Conservation (phyloP, 352 stramenopile genomes). For the Pythium plurisporium region DNA sequence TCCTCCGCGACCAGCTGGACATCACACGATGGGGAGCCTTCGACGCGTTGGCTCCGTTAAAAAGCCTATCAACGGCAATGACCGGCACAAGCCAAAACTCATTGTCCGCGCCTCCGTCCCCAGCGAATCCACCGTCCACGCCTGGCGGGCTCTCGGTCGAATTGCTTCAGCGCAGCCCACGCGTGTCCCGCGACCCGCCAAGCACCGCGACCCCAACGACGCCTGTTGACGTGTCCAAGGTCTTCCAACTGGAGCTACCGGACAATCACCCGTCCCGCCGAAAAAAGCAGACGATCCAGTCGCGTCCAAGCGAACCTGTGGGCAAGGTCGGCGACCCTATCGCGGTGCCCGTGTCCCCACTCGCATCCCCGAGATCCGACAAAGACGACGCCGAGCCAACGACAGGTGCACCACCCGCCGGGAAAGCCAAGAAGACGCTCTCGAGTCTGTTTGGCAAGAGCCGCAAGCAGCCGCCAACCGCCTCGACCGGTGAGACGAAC, state of each 20-base stretch:
- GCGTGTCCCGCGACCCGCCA: slow-evolving; percentile 6
- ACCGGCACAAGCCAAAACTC: slow-evolving; percentile 10
- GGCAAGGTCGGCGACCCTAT: neutral
- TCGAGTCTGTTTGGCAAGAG: slow-evolving; percentile 1
- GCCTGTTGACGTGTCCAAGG: slow-evolving; percentile 18
- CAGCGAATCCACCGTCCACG: neutral
- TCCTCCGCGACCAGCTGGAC: slow-evolving; percentile 77
- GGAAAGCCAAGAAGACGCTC: slow-evolving; percentile 8
- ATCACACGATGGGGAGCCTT: slow-evolving; percentile 61
- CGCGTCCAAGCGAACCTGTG: neutral
- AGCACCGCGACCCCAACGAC: neutral
- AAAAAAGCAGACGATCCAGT: slow-evolving; percentile 27
- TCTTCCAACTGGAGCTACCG: slow-evolving; percentile 44
- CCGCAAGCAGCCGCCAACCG: neutral
- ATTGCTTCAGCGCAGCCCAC: slow-evolving; percentile 16
- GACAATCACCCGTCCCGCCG: slow-evolving; percentile 37
- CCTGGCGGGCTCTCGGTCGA: slow-evolving; percentile 15
- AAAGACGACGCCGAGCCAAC: slow-evolving; percentile 12
- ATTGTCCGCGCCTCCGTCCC: neutral
- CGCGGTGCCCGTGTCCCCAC: neutral
- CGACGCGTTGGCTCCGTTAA: slow-evolving; percentile 59
- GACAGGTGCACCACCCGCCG: neutral
- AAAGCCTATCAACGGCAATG: slow-evolving; percentile 35
- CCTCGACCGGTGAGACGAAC: neutral
- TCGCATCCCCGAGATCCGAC: neutral